Evolutionary conservation across 257 asterid genomes (phyloP).

Genomic region (Parsonsia alboflavescens): DNA sequence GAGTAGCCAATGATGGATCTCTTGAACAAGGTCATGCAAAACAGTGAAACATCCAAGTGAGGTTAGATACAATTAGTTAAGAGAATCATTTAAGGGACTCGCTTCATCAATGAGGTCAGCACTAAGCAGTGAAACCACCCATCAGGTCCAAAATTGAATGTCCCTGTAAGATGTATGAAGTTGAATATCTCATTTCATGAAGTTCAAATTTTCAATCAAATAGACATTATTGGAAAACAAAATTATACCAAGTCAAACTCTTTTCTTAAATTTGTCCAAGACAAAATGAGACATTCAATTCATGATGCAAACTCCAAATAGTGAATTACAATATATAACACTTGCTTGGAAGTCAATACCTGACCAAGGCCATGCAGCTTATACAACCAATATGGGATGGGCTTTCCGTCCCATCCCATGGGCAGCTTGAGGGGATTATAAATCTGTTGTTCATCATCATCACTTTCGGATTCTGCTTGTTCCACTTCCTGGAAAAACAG

Average conservation of each 20-base stretch:
- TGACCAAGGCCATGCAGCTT: slow-evolving; percentile 99
- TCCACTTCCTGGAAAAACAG: slow-evolving; percentile 58
- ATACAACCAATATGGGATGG: slow-evolving; percentile 98
- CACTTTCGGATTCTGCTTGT: slow-evolving; percentile 93
- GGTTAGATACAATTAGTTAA: too few species aligned
- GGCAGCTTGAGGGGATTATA: slow-evolving; percentile 97
- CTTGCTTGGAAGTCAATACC: slow-evolving; percentile 35
- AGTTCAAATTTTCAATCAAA: too few species aligned
- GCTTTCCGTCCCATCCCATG: slow-evolving; percentile 99
- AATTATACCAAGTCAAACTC: too few species aligned
- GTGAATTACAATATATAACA: too few species aligned
- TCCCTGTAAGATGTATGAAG: too few species aligned
- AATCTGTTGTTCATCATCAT: slow-evolving; percentile 94
- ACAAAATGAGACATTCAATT: too few species aligned
- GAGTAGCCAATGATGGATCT: background rate
- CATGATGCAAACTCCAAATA: too few species aligned
- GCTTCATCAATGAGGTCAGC: background rate
- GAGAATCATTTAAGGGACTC: background rate
- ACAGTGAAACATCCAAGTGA: background rate
- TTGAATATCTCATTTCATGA: too few species aligned
- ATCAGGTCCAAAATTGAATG: too few species aligned
- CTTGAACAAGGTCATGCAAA: background rate
- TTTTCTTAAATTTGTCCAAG: too few species aligned
- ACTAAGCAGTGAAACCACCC: background rate
- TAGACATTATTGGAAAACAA: too few species aligned